phyloP scores from a whole-genome alignment of 306 rosid genomes.

The Pyrus bretschneideri region DNA sequence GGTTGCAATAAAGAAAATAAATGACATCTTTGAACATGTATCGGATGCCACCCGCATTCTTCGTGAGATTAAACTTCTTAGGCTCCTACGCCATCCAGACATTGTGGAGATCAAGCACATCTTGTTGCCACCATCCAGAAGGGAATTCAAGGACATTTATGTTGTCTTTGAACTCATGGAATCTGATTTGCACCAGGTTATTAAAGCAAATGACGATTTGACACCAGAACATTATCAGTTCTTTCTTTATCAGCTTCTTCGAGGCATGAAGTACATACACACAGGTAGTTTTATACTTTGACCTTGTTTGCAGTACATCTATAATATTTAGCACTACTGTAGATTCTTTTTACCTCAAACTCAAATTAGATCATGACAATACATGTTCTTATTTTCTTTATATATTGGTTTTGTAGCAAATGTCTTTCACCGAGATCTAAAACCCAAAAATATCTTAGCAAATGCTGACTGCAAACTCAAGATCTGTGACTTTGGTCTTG shows the following conservation, averaged over 20 bases:
- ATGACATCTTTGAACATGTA: conserved; percentile 97
- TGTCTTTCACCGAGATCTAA: conserved; percentile 96
- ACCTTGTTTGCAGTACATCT: conserved; percentile 9
- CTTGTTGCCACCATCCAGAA: conserved; percentile 93
- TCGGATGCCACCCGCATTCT: conserved; percentile 98
- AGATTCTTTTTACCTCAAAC: background rate
- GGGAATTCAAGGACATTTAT: conserved; percentile 97
- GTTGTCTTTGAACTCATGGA: conserved; percentile 99
- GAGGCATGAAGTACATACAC: conserved; percentile 95
- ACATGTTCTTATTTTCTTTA: conserved; percentile 25
- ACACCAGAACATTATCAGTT: conserved; percentile 98
- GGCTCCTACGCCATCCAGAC: conserved; percentile 92
- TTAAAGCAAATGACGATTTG: conserved; percentile 98
- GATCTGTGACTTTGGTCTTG: conserved; percentile 99
- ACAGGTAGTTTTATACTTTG: conserved; percentile 52
- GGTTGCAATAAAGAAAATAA: conserved; percentile 96
- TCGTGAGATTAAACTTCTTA: conserved; percentile 97
- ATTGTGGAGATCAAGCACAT: conserved; percentile 99
- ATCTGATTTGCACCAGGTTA: conserved; percentile 98
- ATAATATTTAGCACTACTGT: conserved; percentile 1
- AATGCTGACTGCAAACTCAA: conserved; percentile 99
- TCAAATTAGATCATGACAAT: conserved; percentile 10
- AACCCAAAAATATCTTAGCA: conserved; percentile 94
- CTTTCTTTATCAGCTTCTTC: conserved; percentile 98
- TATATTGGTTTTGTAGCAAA: conserved; percentile 62